Evolutionary conservation across 768 basidiomycete genomes (phyloP), one percentile per base, ranked within the genome.

Genomic region (Mycena rosella): DNA sequence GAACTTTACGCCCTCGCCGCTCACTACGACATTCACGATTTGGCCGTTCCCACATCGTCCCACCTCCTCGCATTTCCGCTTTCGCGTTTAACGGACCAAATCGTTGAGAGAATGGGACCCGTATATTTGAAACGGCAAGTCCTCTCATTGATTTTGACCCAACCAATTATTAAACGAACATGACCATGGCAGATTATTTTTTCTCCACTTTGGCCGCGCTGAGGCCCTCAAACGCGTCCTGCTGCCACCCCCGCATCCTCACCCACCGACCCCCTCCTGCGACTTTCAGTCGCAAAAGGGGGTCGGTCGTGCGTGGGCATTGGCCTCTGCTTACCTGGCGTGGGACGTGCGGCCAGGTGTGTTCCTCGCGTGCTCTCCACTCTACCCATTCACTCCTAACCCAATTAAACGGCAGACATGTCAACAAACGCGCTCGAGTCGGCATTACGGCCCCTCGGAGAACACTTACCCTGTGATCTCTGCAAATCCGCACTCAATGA

Each of bases 301-400:
- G 74, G 74, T 95, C 40, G 91, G 91, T 14, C 81, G 93, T 49
- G 93, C 93, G 7, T 95, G 93, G 93, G 91, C 93, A 17, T 79
- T 95, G 34, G 93, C 93, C 26, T 88, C 90, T 2, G 93, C 93
- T 14, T 94, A 94, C 78, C 85, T 95, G 9, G 91, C 91, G 13
- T 94, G 93, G 93, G 93, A 94, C 77, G 91, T 91, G 38, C 83
- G 91, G 62, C 91, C 92, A 71, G 93, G 92, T 93, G 74, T 65
- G 85, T 77, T 20, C 22, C n/a, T n/a, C 5, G 29, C 20, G 27
- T 40, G 40, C 58, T 5, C 47, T 36, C 38, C 11, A 44, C 9
- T 14, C 53, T 52, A 13, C 32, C 32, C 20, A 42, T 11, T 42
- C 29, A 45, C 27, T 6, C 42, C 42, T 49, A n/a, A 62, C 38